phyloP scores from a whole-genome alignment of 345 rosid genomes.

The Salix caprea region DNA sequence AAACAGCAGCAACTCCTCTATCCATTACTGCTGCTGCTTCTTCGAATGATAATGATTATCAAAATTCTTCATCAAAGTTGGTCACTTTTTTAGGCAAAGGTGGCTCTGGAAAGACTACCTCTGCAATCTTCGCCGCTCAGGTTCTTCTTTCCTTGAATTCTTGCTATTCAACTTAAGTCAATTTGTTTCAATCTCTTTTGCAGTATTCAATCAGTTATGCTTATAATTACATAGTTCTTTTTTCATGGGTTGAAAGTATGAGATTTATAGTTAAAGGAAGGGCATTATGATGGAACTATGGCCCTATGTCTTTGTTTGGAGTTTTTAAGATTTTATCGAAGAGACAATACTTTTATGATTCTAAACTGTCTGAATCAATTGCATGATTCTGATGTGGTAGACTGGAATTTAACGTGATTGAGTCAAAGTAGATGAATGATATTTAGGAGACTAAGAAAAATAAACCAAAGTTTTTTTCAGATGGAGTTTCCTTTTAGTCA shows the following conservation, averaged over 20 bases:
- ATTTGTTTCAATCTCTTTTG: neutral
- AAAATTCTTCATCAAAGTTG: slow-evolving; percentile 36
- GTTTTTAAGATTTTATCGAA: neutral
- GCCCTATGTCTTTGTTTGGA: neutral
- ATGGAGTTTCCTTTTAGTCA: neutral
- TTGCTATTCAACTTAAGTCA: neutral
- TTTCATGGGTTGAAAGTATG: neutral
- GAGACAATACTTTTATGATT: neutral
- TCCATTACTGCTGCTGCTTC: slow-evolving; percentile 26
- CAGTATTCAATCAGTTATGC: neutral
- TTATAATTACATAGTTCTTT: neutral
- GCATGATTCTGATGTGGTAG: neutral
- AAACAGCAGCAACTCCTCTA: slow-evolving; percentile 24
- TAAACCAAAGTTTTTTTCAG: neutral
- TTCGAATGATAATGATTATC: slow-evolving; percentile 5
- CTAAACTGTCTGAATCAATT: neutral
- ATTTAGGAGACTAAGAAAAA: neutral
- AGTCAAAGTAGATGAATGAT: neutral
- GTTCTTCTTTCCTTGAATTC: slow-evolving; percentile 18
- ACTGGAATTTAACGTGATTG: neutral
- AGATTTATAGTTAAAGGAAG: neutral
- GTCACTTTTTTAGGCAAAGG: slow-evolving; percentile 86
- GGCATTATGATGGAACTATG: neutral
- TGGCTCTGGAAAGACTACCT: slow-evolving; percentile 86
- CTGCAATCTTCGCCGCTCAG: slow-evolving; percentile 85